Base-by-base conservation (phyloP, 108 stramenopile genomes). In the Conticribra weissflogii region DNA sequence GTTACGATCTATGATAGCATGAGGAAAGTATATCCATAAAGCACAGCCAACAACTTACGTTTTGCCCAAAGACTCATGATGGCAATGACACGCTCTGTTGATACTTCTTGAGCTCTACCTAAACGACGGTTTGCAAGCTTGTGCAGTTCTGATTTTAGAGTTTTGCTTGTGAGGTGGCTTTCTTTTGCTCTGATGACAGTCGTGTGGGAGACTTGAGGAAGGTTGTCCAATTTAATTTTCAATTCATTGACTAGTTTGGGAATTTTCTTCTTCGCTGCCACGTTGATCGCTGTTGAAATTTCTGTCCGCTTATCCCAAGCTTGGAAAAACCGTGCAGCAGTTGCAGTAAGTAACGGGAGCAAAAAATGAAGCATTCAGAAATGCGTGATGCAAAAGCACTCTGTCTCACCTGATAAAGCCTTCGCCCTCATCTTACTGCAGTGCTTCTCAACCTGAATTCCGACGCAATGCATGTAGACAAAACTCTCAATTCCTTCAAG, bases 381-480 rank as follows among this genome's bases (percentile, higher is more conserved):
- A 54, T 17, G 32, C 29, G 12, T 52, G 29, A 19, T 56, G 25
- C 28, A 48, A 34, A 2, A 25, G 47, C 16, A 19, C 23, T 59
- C 46, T 2, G 48, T 47, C 80, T 69, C 46, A 81, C 80, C 82
- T 23, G 84, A 83, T 41, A 94, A 66, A 18, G 90, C 82, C 27
- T 88, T 72, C 8, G 93, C 76, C 21, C 93, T 76, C 16, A 60
- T 49, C 56, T 86, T 77, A 27, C 78, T 88, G 50, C 84, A 94
- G 54, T 89, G 83, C 33, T 88, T 94, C 63, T 94, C 93, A 24
- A 94, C 67, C 54, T 89, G 85, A 44, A 88, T 88, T 3, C 88
- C 93, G 28, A 94, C 93, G 67, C 88, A 87, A 59, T 91, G 85
- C 93, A 94, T 94, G 72, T 88, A 94, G 0, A 94, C 88, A 76